A percentile compares a stretch with the other conserved stretches of the same genome.
Conservation (phyloP, 768 basidiomycete species). For the Trametes villosa region DNA sequence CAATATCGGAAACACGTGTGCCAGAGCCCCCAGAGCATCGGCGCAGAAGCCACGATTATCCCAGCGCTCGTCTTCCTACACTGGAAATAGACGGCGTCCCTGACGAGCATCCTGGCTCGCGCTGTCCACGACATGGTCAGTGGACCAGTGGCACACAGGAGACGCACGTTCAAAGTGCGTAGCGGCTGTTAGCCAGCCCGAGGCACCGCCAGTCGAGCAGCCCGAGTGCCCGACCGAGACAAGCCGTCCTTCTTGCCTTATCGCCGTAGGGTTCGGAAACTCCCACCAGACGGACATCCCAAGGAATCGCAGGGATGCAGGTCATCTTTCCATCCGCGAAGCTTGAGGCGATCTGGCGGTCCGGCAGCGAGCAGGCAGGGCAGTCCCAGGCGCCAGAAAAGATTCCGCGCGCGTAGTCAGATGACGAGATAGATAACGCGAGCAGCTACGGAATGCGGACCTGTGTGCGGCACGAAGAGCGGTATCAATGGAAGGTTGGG, state of each 20-base stretch:
- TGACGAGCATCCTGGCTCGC: conserved; percentile 1
- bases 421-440: conserved; percentile 35
- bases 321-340: conserved; percentile 23
- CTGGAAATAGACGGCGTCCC: conserved; percentile 11
- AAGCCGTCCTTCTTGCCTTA: conserved; percentile 11
- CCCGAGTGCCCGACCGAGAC: background rate
- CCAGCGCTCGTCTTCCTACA: conserved; percentile 12
- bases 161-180: background rate
- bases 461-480: conserved; percentile 28
- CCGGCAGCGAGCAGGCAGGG: conserved; percentile 10
- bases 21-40: conserved; percentile 6
- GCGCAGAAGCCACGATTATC: conserved; percentile 13
- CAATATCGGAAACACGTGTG: conserved; percentile 25
- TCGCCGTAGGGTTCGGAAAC: conserved; percentile 9
- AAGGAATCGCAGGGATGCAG: background rate
- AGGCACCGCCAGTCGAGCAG: background rate
- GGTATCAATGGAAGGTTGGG: conserved; percentile 29
- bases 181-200: background rate
- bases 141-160: background rate
- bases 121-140: background rate
- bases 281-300: conserved; percentile 1
- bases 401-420: conserved; percentile 26
- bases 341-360: conserved; percentile 18
- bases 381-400: conserved; percentile 5
- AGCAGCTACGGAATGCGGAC: conserved; percentile 23